Percentiles rank a stretch among this genome's conserved stretches.
phyloP scores from a whole-genome alignment of 805 yeast genomes.

The Jamesozyma lodderae region DNA sequence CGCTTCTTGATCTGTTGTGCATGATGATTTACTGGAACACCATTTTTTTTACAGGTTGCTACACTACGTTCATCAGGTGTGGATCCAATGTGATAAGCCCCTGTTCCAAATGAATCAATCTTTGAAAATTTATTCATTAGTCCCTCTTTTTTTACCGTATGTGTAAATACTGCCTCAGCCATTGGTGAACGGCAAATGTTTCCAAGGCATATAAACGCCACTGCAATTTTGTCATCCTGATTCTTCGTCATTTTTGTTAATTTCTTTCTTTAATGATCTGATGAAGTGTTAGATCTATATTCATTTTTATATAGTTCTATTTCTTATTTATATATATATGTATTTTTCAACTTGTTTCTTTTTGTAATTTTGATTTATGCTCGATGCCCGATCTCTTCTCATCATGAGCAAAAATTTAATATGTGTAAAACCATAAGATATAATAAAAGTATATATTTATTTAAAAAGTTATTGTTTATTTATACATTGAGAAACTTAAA shows the following conservation, averaged over 20 bases:
- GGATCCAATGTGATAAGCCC: constrained; percentile 77
- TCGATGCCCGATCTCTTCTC: too few relatives aligned
- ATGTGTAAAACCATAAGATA: too few relatives aligned
- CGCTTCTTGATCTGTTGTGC: constrained; percentile 57
- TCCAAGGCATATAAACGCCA: constrained; percentile 87
- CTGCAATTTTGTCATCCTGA: constrained; percentile 35
- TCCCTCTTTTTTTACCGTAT: constrained; percentile 46
- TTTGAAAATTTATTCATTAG: constrained; percentile 35
- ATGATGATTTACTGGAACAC: constrained; percentile 62
- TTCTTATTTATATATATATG: too few relatives aligned
- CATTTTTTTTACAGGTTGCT: constrained; percentile 56
- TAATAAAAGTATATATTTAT: too few relatives aligned
- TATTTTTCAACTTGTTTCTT: too few relatives aligned
- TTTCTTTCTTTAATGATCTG: not conserved
- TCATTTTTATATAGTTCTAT: too few relatives aligned
- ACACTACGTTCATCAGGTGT: constrained; percentile 70
- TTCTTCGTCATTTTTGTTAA: constrained; percentile 7
- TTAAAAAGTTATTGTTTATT: not conserved
- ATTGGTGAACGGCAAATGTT: constrained; percentile 93
- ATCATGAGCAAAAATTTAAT: too few relatives aligned
- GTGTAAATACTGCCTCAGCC: constrained; percentile 89
- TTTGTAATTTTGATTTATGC: too few relatives aligned
- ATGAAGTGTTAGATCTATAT: too few relatives aligned
- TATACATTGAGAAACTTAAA: constrained; percentile 4
- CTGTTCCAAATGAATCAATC: constrained; percentile 86